Evolutionary conservation across 768 basidiomycete genomes (phyloP).

Genomic region (Lactarius hengduanensis): DNA sequence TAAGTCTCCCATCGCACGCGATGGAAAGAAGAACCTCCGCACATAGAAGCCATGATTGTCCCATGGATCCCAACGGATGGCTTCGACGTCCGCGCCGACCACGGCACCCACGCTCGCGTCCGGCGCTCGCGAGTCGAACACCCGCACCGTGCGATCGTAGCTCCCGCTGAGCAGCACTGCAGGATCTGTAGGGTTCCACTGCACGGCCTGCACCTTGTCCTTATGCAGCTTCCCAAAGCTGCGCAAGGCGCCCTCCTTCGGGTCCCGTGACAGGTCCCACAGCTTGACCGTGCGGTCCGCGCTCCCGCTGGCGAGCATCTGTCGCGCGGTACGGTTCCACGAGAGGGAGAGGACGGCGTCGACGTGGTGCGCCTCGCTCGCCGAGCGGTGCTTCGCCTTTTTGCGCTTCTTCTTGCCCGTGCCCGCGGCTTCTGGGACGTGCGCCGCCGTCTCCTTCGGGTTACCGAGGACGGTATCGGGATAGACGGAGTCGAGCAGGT

Average conservation of each 20-base stretch:
- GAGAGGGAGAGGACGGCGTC: constrained; percentile 91
- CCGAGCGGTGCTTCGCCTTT: constrained; percentile 66
- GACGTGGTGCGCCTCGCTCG: constrained; percentile 74
- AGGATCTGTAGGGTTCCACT: constrained; percentile 90
- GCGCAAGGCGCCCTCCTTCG: constrained; percentile 65
- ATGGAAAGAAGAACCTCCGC: constrained; percentile 33
- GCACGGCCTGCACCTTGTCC: constrained; percentile 95
- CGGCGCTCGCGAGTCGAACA: constrained; percentile 88
- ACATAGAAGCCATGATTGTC: constrained; percentile 86
- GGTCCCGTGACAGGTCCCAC: constrained; percentile 86
- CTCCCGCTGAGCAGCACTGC: constrained; percentile 90
- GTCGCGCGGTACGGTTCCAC: constrained; percentile 90
- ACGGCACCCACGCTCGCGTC: constrained; percentile 77
- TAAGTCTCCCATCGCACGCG: neutral
- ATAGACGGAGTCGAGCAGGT: constrained; percentile 93
- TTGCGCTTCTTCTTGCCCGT: constrained; percentile 97
- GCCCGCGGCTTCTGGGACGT: constrained; percentile 75
- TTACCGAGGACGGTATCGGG: constrained; percentile 90
- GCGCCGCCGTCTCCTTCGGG: constrained; percentile 78
- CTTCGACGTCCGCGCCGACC: constrained; percentile 91
- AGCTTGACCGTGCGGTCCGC: constrained; percentile 96
- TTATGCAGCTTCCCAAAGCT: constrained; percentile 81
- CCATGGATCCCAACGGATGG: constrained; percentile 95
- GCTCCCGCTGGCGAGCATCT: constrained; percentile 86
- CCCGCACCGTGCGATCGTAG: constrained; percentile 90